Evolutionary conservation across 495 filamentous ascomycete species (phyloP).

Genomic region (Talaromyces trachyspermus): DNA sequence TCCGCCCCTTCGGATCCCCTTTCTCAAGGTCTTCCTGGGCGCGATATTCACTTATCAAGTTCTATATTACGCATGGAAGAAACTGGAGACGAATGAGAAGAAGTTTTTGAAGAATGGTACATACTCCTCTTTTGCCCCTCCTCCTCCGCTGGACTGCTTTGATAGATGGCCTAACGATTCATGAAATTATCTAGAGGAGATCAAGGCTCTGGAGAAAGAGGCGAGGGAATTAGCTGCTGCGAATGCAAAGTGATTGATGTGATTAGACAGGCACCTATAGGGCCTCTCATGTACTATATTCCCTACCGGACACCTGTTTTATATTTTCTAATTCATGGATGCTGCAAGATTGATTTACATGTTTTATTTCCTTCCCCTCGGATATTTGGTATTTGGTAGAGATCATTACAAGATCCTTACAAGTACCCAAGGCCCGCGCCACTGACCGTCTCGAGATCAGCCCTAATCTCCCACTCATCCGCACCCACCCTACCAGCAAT

Average conservation of each 20-base stretch:
- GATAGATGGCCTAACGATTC: background rate
- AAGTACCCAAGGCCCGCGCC: slow-evolving; percentile 52
- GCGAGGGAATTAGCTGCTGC: slow-evolving; percentile 30
- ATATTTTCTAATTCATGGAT: too few relatives aligned
- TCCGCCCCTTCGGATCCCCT: slow-evolving; percentile 71
- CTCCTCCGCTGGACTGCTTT: too few relatives aligned
- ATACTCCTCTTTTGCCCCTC: slow-evolving; percentile 13
- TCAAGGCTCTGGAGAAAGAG: slow-evolving; percentile 34
- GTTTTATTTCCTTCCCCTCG: too few relatives aligned
- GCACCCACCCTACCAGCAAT: slow-evolving; percentile 58
- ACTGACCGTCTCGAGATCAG: slow-evolving; percentile 52
- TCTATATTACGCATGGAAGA: slow-evolving; percentile 76
- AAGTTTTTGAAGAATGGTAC: slow-evolving; percentile 53
- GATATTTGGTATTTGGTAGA: too few relatives aligned
- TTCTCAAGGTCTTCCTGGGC: slow-evolving; percentile 78
- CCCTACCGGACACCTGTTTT: too few relatives aligned
- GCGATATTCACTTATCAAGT: slow-evolving; percentile 86
- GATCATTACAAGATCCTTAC: slow-evolving; percentile 12
- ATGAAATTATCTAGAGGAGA: slow-evolving; percentile 26
- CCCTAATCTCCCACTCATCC: slow-evolving; percentile 49
- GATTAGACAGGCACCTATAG: too few relatives aligned
- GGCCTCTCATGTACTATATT: too few relatives aligned
- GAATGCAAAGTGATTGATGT: slow-evolving; percentile 1
- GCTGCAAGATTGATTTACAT: too few relatives aligned
- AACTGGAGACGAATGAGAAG: slow-evolving; percentile 71